A percentile compares a stretch with the other conserved stretches of the same genome.
Conservation (phyloP, 352 stramenopile species). For the Phytophthora pistaciae region DNA sequence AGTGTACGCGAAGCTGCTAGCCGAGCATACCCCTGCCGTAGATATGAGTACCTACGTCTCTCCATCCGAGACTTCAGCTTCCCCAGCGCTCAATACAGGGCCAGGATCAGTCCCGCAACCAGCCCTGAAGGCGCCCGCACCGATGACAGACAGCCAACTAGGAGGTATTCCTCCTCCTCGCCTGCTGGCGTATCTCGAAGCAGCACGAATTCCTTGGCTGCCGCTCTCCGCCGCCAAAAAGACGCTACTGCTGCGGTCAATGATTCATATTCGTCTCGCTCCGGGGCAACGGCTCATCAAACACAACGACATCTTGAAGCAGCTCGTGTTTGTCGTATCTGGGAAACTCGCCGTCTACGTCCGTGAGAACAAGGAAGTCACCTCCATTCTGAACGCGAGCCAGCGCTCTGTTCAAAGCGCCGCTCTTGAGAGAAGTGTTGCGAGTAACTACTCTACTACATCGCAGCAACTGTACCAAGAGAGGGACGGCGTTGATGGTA, state of each 20-base stretch:
- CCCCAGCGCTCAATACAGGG: neutral
- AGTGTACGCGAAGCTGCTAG: slow-evolving; percentile 48
- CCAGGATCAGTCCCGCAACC: neutral
- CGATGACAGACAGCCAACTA: neutral
- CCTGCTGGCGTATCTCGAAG: slow-evolving; percentile 43
- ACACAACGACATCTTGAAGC: slow-evolving; percentile 47
- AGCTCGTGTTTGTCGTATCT: slow-evolving; percentile 58
- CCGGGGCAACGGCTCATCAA: slow-evolving; percentile 55
- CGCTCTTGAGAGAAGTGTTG: slow-evolving; percentile 63
- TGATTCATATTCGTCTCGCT: slow-evolving; percentile 35
- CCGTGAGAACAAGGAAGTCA: slow-evolving; percentile 47
- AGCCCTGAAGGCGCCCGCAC: neutral
- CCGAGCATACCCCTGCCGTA: slow-evolving; percentile 42
- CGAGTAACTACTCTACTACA: slow-evolving; percentile 77
- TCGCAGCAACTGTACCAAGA: slow-evolving; percentile 64
- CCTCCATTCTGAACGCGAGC: slow-evolving; percentile 55
- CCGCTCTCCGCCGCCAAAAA: slow-evolving; percentile 36
- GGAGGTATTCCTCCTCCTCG: slow-evolving; percentile 16
- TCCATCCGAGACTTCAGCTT: neutral
- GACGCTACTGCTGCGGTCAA: slow-evolving; percentile 47
- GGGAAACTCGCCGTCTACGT: slow-evolving; percentile 55
- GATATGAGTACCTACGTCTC: slow-evolving; percentile 34
- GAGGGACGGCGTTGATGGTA: slow-evolving; percentile 1
- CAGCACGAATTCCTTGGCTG: slow-evolving; percentile 41
- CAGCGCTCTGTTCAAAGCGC: slow-evolving; percentile 66